Base-by-base conservation (phyloP, 345 rosid genomes). In the Eucalyptus melliodora region DNA sequence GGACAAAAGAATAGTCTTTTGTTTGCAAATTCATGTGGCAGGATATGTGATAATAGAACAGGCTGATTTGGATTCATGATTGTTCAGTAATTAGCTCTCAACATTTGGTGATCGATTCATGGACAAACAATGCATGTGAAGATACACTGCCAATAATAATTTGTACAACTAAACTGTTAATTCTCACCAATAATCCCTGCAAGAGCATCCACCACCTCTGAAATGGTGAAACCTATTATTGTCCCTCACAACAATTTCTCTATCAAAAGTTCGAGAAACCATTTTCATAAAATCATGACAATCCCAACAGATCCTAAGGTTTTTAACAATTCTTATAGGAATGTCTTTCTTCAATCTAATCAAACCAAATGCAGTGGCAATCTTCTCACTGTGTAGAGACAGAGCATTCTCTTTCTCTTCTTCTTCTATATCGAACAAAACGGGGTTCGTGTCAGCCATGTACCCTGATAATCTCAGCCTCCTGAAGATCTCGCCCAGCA, bases 301-400 rank as follows among this genome's bases (percentile, higher is more conserved):
- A 89, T 96, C 98, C 44, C 96, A 92, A 90, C 97, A 96, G 65
- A 96, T 95, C 51, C 97, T 92, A n/a, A 96, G 96, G 93, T 96
- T 96, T 94, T 96, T 96, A 88, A 96, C 96, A 1, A 96, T 94
- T 89, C 95, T 92, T 80, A 96, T 92, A 4, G 96, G 93, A 34
- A 92, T 90, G 17, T 94, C 95, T 89, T 93, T 92, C 86, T 91
- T 92, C 89, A 96, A 91, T 89, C 95, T 94, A 86, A 96, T 90
- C 89, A 95, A 89, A 86, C 98, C 96, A 86, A 95, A 92, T 47
- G 95, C 96, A 85, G 94, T 94, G 4, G 97, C 98, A 11, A 95
- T 90, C 87, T 96, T 96, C 92, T 96, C 98, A 40, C 97, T 95
- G 86, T 95, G 97, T 40, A 94, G 88, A 72, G 94, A 92, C 93